Percentiles rank a stretch among this genome's conserved stretches.
Conservation (phyloP, 2,329 filamentous ascomycete genomes). For the Onygenales sp. region DNA sequence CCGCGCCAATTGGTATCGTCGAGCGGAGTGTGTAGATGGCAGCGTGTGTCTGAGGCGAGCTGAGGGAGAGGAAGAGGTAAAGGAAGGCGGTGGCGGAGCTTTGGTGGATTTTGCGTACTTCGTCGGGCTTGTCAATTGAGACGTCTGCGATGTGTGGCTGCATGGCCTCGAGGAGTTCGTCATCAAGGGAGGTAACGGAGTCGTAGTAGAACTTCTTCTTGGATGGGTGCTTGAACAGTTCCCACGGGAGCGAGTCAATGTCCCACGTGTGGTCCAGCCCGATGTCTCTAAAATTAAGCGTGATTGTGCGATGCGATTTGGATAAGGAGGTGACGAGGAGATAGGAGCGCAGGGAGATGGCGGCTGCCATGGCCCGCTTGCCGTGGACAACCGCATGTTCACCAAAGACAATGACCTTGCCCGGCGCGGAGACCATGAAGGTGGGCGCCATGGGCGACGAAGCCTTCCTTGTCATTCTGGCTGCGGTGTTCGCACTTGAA, state of each 20-base stretch:
- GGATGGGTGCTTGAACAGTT: conserved; percentile 62
- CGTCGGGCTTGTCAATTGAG: conserved; percentile 55
- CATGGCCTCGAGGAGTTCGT: conserved; percentile 69
- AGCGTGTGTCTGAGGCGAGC: conserved; percentile 61
- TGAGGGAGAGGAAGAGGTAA: conserved; percentile 76
- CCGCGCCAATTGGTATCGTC: conserved; percentile 77
- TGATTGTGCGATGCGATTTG: conserved; percentile 81
- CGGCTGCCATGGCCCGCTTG: conserved; percentile 90
- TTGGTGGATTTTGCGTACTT: conserved; percentile 74
- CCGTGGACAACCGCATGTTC: conserved; percentile 97
- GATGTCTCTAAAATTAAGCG: conserved; percentile 84
- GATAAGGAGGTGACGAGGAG: conserved; percentile 90
- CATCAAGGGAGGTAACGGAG: conserved; percentile 72
- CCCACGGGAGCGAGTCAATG: conserved; percentile 86
- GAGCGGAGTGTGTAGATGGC: conserved; percentile 77
- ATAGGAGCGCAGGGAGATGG: conserved; percentile 91
- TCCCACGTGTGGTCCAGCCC: conserved; percentile 86
- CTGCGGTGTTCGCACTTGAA: neutral
- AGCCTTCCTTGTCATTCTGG: conserved; percentile 24
- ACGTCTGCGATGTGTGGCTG: conserved; percentile 68
- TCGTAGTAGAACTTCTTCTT: conserved; percentile 97
- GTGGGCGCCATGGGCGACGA: conserved; percentile 63
- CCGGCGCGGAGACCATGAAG: conserved; percentile 96
- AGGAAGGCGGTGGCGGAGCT: conserved; percentile 74
- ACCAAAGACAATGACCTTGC: conserved; percentile 96